Evolutionary conservation across 1,284 basidiomycete genomes (phyloP).

Genomic region (Cystobasidium slooffiae): DNA sequence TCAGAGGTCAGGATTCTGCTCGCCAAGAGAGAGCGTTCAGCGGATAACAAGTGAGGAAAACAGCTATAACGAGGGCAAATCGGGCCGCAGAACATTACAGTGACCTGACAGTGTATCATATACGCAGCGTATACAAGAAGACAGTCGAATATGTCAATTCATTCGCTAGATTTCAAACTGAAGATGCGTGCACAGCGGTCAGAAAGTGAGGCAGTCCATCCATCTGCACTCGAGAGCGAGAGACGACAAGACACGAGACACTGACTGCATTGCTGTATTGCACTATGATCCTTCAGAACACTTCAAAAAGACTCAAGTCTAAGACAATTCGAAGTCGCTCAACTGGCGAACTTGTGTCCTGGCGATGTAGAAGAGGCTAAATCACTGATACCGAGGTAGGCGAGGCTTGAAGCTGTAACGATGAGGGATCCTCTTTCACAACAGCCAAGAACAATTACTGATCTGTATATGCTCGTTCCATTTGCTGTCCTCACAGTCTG

Average conservation of each 20-base stretch:
- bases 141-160: constrained; percentile 88
- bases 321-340: constrained; percentile 88
- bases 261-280: constrained; percentile 24
- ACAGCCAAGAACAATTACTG: too few relatives aligned
- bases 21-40: constrained; percentile 70
- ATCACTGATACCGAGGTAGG: constrained; percentile 77
- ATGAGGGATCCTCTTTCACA: too few relatives aligned
- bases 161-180: constrained; percentile 85
- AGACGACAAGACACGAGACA: constrained; percentile 46
- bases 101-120: background rate
- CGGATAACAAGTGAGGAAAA: constrained; percentile 57
- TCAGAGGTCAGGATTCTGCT: constrained; percentile 88
- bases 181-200: constrained; percentile 81
- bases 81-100: background rate
- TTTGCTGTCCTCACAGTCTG: too few relatives aligned
- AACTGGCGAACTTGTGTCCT: constrained; percentile 87
- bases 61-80: too few relatives aligned
- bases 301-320: constrained; percentile 73
- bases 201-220: constrained; percentile 69
- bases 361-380: constrained; percentile 87
- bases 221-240: constrained; percentile 34
- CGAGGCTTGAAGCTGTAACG: too few relatives aligned
- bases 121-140: constrained; percentile 82
- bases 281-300: constrained; percentile 61
- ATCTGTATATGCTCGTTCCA: too few relatives aligned